Percentiles rank a stretch among this genome's conserved stretches.
phyloP scores from a whole-genome alignment of 495 filamentous ascomycete species.

The Daldinia vernicosa region DNA sequence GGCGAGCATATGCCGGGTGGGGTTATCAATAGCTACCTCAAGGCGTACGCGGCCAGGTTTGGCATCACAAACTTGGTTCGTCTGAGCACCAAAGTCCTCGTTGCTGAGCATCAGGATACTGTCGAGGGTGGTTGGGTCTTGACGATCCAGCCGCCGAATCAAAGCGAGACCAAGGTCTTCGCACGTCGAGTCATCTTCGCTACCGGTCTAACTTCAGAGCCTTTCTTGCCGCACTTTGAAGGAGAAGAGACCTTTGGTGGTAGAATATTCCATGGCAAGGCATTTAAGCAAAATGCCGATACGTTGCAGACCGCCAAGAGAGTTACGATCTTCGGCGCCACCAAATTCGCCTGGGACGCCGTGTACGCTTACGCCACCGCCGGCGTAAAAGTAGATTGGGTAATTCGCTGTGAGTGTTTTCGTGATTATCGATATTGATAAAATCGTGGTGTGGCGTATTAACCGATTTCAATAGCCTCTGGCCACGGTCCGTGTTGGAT shows the following conservation, averaged over 20 bases:
- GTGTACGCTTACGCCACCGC: conserved; percentile 70
- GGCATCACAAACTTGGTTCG: conserved; percentile 61
- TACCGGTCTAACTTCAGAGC: conserved; percentile 45
- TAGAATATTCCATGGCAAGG: conserved; percentile 69
- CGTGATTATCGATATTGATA: not conserved
- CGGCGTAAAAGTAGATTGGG: conserved; percentile 75
- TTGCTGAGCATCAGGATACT: conserved; percentile 55
- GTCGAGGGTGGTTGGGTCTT: conserved; percentile 49
- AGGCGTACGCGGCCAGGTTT: conserved; percentile 65
- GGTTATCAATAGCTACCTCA: conserved; percentile 69
- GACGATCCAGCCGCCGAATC: conserved; percentile 37
- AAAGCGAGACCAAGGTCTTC: conserved; percentile 36
- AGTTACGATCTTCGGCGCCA: conserved; percentile 71
- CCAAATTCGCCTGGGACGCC: conserved; percentile 78
- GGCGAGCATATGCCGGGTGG: conserved; percentile 73
- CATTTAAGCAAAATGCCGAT: conserved; percentile 53
- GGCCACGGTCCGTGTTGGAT: conserved; percentile 78
- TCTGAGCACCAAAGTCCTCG: conserved; percentile 61
- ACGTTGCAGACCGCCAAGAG: conserved; percentile 47
- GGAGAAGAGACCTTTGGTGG: conserved; percentile 48
- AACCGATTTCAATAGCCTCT: conserved; percentile 51
- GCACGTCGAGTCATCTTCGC: conserved; percentile 42
- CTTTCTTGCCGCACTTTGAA: conserved; percentile 45
- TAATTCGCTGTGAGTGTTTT: conserved; percentile 68
- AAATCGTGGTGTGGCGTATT: conserved; percentile 16